Evolutionary conservation across 805 yeast species (phyloP).

Genomic region (Starmera quercuum): DNA sequence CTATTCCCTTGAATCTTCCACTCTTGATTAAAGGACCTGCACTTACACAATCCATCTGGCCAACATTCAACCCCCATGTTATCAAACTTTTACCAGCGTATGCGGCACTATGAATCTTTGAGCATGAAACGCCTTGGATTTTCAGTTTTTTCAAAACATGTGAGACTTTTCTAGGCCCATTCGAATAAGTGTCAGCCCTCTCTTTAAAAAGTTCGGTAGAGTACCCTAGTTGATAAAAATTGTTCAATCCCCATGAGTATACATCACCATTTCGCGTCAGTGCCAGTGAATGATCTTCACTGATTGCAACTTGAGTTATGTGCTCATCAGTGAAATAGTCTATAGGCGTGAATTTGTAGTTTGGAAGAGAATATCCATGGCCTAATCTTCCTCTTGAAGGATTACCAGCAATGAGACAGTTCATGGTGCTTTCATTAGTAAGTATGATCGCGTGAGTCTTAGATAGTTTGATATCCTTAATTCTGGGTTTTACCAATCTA

Average conservation of each 20-base stretch:
- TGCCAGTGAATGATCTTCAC: conserved; percentile 64
- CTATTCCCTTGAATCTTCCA: conserved; percentile 26
- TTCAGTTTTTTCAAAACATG: conserved; percentile 20
- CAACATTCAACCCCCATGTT: conserved; percentile 75
- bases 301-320: conserved; percentile 34
- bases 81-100: conserved; percentile 38
- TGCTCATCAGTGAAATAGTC: conserved; percentile 27
- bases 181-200: conserved; percentile 18
- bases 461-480: conserved; percentile 43
- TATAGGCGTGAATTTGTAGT: conserved; percentile 37
- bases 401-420: conserved; percentile 55
- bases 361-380: conserved; percentile 33
- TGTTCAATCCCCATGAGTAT: conserved; percentile 76
- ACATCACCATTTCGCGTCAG: conserved; percentile 45
- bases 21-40: conserved; percentile 23
- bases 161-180: conserved; percentile 20
- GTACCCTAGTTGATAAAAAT: conserved; percentile 60
- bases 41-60: conserved; percentile 63
- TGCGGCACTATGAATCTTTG: conserved; percentile 63
- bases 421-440: conserved; percentile 39
- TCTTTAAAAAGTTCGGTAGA: conserved; percentile 21
- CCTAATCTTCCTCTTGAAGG: conserved; percentile 72
- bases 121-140: conserved; percentile 34
- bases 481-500: conserved; percentile 33
- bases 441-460: conserved; percentile 58